Base-by-base conservation (phyloP, 108 stramenopile genomes). In the Aurantiochytrium sp. region DNA sequence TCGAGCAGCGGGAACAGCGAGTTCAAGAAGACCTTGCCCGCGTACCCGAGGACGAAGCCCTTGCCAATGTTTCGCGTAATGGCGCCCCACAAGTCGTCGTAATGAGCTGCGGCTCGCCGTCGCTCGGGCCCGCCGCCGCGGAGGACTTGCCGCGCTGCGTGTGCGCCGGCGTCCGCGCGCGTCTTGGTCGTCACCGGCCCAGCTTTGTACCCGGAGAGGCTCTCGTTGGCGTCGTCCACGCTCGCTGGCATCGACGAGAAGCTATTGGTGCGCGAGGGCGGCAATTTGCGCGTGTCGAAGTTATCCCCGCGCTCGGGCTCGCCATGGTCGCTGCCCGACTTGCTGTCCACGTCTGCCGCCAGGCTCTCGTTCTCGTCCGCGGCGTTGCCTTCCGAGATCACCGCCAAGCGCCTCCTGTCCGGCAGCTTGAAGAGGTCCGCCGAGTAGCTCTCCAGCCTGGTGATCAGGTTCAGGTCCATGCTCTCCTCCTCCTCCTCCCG, bases 31-130 rank as follows among this genome's bases (percentile, higher is more conserved):
- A 83, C 73, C 73, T 51, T 45, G 73, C 73, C 73, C 5, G 49
- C 47, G 73, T 83, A 83, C 23, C 73, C 73, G 47, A 83, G 73
- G 23, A 83, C 73, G 21, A 83, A 83, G 19, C 73, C 73, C 49
- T 83, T 83, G 47, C 73, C 73, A 83, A 83, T 83, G 49, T 83
- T 83, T 10, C 73, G 73, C 73, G 73, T 83, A 43, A 83, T 83
- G 49, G 73, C 73, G n/a, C 23, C 73, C 73, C 73, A 83, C 18
- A 83, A 43, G 49, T 83, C 73, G 23, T 83, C 73, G 73, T 83
- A 83, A 43, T 83, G 73, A 5, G 60, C 60, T 21, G 25, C 60
- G 25, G 28, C 28, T 28, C 28, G 28, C 28, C 28, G 28, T 28
- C 28, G 28, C 28, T 28, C 28, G 28, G 28, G 28, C 28, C 28